phyloP scores from a whole-genome alignment of 352 stramenopile species.

The Phytopythium ostracodes region DNA sequence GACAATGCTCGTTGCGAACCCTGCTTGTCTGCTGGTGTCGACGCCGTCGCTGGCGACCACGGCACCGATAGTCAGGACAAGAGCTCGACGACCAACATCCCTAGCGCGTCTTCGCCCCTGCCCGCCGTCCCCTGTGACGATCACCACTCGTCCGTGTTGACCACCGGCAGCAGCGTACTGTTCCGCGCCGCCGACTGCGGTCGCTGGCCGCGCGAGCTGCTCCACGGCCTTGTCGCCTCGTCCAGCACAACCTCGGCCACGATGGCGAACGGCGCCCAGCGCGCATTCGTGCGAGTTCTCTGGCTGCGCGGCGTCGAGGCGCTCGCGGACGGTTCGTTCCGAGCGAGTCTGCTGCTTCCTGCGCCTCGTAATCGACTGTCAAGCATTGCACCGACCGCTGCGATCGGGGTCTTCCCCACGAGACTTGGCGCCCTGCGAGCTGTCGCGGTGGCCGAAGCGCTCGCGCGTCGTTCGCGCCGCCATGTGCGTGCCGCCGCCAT shows the following conservation, averaged over 20 bases:
- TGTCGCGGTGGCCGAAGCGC: conserved; percentile 47
- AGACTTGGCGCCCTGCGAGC: conserved; percentile 53
- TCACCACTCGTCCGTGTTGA: conserved; percentile 6
- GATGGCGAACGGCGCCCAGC: conserved; percentile 9
- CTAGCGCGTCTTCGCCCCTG: background rate
- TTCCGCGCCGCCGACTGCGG: conserved; percentile 45
- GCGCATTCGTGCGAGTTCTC: conserved; percentile 52
- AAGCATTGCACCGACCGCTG: conserved; percentile 9
- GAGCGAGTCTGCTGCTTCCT: conserved; percentile 40
- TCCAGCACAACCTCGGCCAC: conserved; percentile 23
- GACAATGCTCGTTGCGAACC: background rate
- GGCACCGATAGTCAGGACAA: background rate
- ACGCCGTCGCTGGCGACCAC: background rate
- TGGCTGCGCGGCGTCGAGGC: conserved; percentile 65
- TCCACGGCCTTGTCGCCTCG: conserved; percentile 35
- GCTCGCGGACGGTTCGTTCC: conserved; percentile 63
- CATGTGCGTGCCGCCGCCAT: background rate
- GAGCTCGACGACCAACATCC: background rate
- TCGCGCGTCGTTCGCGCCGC: conserved; percentile 22
- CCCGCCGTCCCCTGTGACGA: background rate
- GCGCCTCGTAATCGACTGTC: conserved; percentile 24
- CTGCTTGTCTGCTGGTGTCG: background rate
- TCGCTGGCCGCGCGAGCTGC: conserved; percentile 50
- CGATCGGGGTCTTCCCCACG: conserved; percentile 50
- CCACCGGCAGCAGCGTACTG: conserved; percentile 43